Evolutionary conservation across 768 basidiomycete species (phyloP), one percentile per base, ranked within the genome.

Genomic region (Botryobasidium botryosum): DNA sequence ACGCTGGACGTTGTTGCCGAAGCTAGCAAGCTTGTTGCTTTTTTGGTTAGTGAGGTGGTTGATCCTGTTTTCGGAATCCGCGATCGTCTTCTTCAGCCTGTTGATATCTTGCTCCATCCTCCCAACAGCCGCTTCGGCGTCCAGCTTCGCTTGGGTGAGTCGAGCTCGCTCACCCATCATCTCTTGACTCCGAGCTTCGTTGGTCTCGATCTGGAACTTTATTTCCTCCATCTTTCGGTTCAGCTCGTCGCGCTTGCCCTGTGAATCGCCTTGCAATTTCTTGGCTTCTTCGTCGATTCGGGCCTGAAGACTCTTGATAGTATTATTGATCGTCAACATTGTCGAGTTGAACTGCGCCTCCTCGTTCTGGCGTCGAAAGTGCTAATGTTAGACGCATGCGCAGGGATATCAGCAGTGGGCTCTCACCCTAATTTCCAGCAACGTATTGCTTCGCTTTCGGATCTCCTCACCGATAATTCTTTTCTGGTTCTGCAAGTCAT

Each of bases 1-100:
- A 53, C 43, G 81, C 72, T 62, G 72, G 69, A 7, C 59, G 59
- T 28, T 75, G 13, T 69, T 61, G 12, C 55, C 50, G 44, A 83
- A 70, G 24, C 64, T 59, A 0, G 56, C 57, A 50, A 66, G 54
- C n/a, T 68, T 52, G 3, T 58, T 52, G n/a, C n/a, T n/a, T n/a
- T n/a, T n/a, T n/a, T n/a, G n/a, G n/a, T n/a, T n/a, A n/a, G n/a
- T n/a, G n/a, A n/a, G 18, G 43, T 12, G 24, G 42, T 27, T 33
- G 26, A 28, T 32, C 43, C 25, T n/a, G 31, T 25, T 33, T 45
- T 44, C 26, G 38, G 32, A 24, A 49, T 25, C 17, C 45, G 38
- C 40, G 46, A 44, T 17, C 18, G 35, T 3, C 38, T 25, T 35
- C 31, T 27, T 17, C 7, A 72, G 66, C 4, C 60, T 59, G 3